Conservation (phyloP, 2,329 filamentous ascomycete genomes). For the Verticillium nubilum region DNA sequence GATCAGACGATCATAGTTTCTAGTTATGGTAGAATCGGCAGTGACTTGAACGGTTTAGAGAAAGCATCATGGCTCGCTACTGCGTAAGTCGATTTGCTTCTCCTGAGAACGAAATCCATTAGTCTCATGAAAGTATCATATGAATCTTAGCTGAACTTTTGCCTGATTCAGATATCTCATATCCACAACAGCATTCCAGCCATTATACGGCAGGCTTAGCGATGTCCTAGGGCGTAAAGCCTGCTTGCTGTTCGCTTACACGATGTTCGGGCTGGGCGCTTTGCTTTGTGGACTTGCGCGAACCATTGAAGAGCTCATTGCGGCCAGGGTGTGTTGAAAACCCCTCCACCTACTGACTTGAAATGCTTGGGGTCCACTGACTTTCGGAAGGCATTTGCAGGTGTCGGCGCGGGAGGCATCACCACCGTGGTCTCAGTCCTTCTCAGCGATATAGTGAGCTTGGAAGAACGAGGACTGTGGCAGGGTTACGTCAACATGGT, state of each 20-base stretch:
- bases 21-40: no score
- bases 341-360: neutral
- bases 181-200: neutral
- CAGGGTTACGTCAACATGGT: neutral
- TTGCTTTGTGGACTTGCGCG: neutral
- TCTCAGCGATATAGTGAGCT: neutral
- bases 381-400: neutral
- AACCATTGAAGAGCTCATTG: neutral
- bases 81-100: no score
- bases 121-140: no score
- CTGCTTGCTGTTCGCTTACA: neutral
- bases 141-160: no score
- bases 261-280: neutral
- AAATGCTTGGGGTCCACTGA: rapidly evolving
- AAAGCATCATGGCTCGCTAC: no score
- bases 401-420: neutral
- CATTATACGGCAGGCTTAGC: neutral
- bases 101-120: no score
- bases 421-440: neutral
- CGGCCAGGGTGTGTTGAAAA: neutral
- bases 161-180: neutral
- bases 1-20: no score
- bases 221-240: neutral
- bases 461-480: neutral
- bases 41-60: no score